Evolutionary conservation across 768 basidiomycete genomes (phyloP).

Genomic region (Tricholoma terreum): DNA sequence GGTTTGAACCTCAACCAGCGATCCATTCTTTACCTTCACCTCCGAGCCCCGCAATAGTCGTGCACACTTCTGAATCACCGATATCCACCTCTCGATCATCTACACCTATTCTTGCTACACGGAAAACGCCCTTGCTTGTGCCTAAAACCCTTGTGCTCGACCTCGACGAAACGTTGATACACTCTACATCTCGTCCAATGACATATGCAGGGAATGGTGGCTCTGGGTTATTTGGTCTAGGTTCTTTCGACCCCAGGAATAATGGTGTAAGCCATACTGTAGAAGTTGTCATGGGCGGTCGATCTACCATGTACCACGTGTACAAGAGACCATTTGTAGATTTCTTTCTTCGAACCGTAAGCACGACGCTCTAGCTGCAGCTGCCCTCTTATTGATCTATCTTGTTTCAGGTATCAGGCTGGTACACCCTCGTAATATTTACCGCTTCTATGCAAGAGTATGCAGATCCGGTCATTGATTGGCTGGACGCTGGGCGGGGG

Average conservation of each 20-base stretch:
- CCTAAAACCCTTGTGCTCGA: constrained; percentile 97
- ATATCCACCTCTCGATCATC: constrained; percentile 38
- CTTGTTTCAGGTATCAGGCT: constrained; percentile 78
- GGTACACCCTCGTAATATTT: constrained; percentile 99
- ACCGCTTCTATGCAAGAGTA: constrained; percentile 99
- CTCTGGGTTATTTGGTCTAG: constrained; percentile 61
- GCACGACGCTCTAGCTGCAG: constrained; percentile 14
- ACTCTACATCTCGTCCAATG: constrained; percentile 87
- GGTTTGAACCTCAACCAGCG: constrained; percentile 5
- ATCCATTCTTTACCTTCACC: constrained; percentile 8
- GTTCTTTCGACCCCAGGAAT: constrained; percentile 51
- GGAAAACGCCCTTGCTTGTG: constrained; percentile 70
- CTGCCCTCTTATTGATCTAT: constrained; percentile 10
- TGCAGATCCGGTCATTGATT: constrained; percentile 99
- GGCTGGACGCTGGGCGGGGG: constrained; percentile 93
- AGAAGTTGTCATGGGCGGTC: constrained; percentile 86
- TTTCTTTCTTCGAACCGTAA: constrained; percentile 85
- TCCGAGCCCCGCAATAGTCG: constrained; percentile 11
- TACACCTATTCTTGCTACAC: constrained; percentile 47
- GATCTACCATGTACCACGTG: constrained; percentile 93
- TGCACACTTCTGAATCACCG: constrained; percentile 16
- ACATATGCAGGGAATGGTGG: constrained; percentile 43
- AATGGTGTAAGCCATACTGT: constrained; percentile 82
- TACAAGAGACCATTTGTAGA: constrained; percentile 98
- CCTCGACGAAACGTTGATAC: constrained; percentile 97